Percentiles rank a stretch among this genome's conserved stretches.
These are phyloP conservation scores for Dactylellina cionopaga DNA, from an alignment of 2,329 filamentous ascomycete species.

Conservation along the genomic window DNA sequence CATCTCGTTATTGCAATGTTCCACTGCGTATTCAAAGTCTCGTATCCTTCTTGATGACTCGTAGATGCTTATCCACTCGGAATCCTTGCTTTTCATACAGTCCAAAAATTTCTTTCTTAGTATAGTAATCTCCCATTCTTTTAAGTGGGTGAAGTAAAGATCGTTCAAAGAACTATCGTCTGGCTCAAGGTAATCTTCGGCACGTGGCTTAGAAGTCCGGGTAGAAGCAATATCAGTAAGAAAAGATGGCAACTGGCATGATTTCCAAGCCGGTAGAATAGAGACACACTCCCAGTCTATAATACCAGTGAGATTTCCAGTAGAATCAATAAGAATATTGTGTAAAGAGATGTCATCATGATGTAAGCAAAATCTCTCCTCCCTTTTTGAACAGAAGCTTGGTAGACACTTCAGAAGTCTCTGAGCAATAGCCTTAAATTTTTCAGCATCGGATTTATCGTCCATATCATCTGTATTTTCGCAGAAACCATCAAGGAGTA, in stretches of 20 bases:
- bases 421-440: conserved; percentile 59
- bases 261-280: conserved; percentile 61
- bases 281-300: conserved; percentile 64
- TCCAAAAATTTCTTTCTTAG: conserved; percentile 60
- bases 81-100: conserved; percentile 58
- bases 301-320: conserved; percentile 60
- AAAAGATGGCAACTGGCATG: conserved; percentile 60
- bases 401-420: conserved; percentile 55
- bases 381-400: background rate
- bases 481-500: conserved; percentile 53
- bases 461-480: conserved; percentile 57
- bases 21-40: conserved; percentile 60
- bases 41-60: conserved; percentile 57
- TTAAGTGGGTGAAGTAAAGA: conserved; percentile 62
- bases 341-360: conserved; percentile 61
- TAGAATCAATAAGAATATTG: conserved; percentile 62
- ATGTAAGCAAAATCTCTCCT: conserved; percentile 59
- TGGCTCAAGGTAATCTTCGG: background rate
- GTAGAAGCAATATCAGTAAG: conserved; percentile 54
- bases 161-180: background rate
- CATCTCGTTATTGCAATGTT: conserved; percentile 33
- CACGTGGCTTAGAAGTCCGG: background rate
- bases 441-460: conserved; percentile 50
- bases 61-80: conserved; percentile 58
- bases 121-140: conserved; percentile 62